These are phyloP conservation scores for Cytospora leucostoma DNA, from an alignment of 2,329 filamentous ascomycete genomes.

Conservation along the genomic window DNA sequence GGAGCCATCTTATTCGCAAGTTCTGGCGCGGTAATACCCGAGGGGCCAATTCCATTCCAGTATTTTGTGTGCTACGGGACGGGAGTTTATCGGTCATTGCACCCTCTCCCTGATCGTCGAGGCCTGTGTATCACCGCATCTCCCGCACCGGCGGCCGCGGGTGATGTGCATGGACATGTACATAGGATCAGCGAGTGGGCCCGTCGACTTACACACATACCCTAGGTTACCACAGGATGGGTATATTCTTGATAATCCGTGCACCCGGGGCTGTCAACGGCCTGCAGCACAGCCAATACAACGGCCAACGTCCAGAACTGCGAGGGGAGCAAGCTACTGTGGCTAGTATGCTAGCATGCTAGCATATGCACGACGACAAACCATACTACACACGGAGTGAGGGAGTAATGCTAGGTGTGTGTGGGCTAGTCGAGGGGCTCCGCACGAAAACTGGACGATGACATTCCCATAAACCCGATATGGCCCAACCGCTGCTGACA, in stretches of 20 bases:
- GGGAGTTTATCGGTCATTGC: background rate
- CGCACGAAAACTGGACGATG: background rate
- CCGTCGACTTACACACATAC: background rate
- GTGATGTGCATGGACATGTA: background rate
- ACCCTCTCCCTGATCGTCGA: background rate
- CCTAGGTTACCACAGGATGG: background rate
- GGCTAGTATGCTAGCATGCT: background rate
- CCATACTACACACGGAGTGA: background rate
- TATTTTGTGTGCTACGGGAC: too few species aligned
- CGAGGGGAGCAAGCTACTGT: background rate
- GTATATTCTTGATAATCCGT: background rate
- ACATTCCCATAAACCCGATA: background rate
- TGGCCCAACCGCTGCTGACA: background rate
- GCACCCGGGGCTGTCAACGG: background rate
- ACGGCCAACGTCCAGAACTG: background rate
- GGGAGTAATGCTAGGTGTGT: background rate
- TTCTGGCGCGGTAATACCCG: background rate
- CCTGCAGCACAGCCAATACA: background rate
- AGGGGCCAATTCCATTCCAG: background rate
- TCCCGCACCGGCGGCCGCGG: background rate
- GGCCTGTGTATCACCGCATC: background rate
- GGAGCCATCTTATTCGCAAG: background rate
- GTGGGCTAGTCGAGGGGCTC: background rate
- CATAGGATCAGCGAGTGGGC: background rate
- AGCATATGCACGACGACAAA: background rate